Conservation (phyloP, 2,329 filamentous ascomycete genomes). For the Fonsecaea erecta region DNA sequence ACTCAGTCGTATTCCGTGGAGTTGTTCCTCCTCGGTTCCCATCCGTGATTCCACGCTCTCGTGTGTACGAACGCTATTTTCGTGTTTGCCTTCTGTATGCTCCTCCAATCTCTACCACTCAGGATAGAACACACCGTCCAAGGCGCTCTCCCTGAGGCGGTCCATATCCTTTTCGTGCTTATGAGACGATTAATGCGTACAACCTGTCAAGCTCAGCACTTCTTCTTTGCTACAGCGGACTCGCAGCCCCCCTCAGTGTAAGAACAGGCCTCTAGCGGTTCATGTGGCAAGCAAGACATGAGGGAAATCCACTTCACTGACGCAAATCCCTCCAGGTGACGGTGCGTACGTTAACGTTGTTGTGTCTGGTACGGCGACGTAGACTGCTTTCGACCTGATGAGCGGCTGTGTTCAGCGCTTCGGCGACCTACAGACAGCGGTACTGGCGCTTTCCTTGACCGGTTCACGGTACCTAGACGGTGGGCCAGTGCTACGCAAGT, state of each 20-base stretch:
- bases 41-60: slow-evolving; percentile 68
- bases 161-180: background rate
- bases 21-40: slow-evolving; percentile 68
- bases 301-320: too few relatives aligned
- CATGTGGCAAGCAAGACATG: too few relatives aligned
- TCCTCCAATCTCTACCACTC: background rate
- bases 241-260: too few relatives aligned
- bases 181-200: too few relatives aligned
- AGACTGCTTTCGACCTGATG: slow-evolving; percentile 62
- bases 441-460: slow-evolving; percentile 58
- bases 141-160: background rate
- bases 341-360: too few relatives aligned
- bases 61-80: slow-evolving; percentile 59
- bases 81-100: background rate
- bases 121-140: background rate
- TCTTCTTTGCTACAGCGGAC: too few relatives aligned
- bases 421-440: slow-evolving; percentile 66
- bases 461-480: slow-evolving; percentile 64
- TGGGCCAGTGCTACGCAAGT: slow-evolving; percentile 56
- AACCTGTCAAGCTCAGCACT: too few relatives aligned
- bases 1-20: slow-evolving; percentile 63
- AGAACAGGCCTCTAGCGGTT: too few relatives aligned
- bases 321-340: too few relatives aligned
- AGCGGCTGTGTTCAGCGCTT: slow-evolving; percentile 64
- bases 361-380: slow-evolving; percentile 63